Percentiles rank a stretch among this genome's conserved stretches.
Conservation (phyloP, 23 red algal genomes). For the Agarophyton chilense region DNA sequence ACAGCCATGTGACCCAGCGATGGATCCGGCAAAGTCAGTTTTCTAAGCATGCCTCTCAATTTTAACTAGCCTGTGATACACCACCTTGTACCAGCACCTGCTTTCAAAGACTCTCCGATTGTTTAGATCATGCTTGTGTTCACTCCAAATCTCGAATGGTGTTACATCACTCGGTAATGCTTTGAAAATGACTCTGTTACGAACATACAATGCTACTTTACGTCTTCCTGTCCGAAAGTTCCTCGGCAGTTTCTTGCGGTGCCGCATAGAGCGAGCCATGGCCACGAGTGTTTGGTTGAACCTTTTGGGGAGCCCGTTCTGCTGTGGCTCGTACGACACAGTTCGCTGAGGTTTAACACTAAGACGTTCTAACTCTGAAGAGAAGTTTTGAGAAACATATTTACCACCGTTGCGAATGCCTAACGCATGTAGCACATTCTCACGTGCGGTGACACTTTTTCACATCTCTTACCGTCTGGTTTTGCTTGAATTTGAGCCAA, state of each 20-base stretch:
- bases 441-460: background rate
- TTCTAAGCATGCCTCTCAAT: background rate
- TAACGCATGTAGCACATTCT: slow-evolving; percentile 22
- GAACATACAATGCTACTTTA: slow-evolving; percentile 3
- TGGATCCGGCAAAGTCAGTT: slow-evolving; percentile 10
- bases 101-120: slow-evolving; percentile 22
- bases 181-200: slow-evolving; percentile 12
- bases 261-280: slow-evolving; percentile 5
- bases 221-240: background rate
- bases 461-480: background rate
- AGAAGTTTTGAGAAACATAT: background rate
- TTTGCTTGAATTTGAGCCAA: background rate
- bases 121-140: background rate
- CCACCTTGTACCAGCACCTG: slow-evolving; percentile 20
- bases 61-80: slow-evolving; percentile 7
- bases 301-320: slow-evolving; percentile 35
- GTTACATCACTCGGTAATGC: background rate
- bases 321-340: slow-evolving; percentile 26
- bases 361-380: background rate
- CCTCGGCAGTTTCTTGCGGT: background rate
- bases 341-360: slow-evolving; percentile 28
- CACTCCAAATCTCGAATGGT: slow-evolving; percentile 30
- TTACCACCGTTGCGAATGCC: slow-evolving; percentile 38
- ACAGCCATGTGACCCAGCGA: background rate
- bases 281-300: slow-evolving; percentile 42